Percentiles rank a stretch among this genome's conserved stretches.
Evolutionary conservation across 306 rosid genomes (phyloP).

Genomic region (Hylodesmum podocarpum): DNA sequence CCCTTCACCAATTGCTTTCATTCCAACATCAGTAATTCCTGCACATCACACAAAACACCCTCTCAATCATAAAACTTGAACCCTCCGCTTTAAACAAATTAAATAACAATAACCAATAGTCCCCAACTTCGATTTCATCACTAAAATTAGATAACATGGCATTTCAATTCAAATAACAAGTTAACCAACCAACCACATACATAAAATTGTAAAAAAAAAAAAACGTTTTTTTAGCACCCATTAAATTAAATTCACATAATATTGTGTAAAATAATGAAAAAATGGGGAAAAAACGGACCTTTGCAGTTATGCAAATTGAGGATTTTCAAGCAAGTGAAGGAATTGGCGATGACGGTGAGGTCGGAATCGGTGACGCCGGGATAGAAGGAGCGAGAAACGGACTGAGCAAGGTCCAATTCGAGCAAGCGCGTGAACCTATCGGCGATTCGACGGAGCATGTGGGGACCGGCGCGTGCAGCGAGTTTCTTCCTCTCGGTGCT

Average conservation of each 20-base stretch:
- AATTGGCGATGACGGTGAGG: slow-evolving; percentile 69
- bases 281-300: slow-evolving; percentile 37
- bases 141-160: not conserved
- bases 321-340: slow-evolving; percentile 64
- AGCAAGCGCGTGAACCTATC: slow-evolving; percentile 69
- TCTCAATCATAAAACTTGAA: slow-evolving; percentile 3
- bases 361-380: slow-evolving; percentile 93
- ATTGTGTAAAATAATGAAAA: not conserved
- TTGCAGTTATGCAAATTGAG: slow-evolving; percentile 78
- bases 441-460: slow-evolving; percentile 81
- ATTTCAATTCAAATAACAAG: not conserved
- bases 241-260: not conserved
- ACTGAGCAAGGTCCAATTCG: slow-evolving; percentile 85
- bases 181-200: too few relatives aligned
- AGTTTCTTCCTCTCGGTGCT: slow-evolving; percentile 92
- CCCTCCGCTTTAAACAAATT: not conserved
- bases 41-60: slow-evolving; percentile 27
- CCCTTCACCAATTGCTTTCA: slow-evolving; percentile 68
- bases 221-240: not conserved
- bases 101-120: not conserved
- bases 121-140: too few relatives aligned
- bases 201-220: not conserved
- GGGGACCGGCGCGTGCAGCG: slow-evolving; percentile 88
- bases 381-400: slow-evolving; percentile 86
- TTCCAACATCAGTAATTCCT: slow-evolving; percentile 83